phyloP scores from a whole-genome alignment of 306 rosid genomes.

The Quercus variabilis region DNA sequence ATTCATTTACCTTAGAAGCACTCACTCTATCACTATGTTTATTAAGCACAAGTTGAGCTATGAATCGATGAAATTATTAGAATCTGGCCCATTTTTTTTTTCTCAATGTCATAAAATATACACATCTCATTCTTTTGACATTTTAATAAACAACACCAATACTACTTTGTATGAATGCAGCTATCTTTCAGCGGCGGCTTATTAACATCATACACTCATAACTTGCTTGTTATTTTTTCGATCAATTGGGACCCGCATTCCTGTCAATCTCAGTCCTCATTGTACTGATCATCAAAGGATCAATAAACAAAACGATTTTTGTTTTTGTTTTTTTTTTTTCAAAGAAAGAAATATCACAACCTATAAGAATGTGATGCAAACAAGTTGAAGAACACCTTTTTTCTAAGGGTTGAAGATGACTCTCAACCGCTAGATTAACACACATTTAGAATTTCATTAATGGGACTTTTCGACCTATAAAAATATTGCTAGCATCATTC shows the following conservation, averaged over 20 bases:
- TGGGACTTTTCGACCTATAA: slow-evolving; percentile 18
- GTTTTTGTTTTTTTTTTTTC: no score
- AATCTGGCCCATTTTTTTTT: not conserved
- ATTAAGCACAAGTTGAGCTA: not conserved
- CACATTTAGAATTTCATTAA: slow-evolving; percentile 5
- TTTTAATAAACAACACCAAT: not conserved
- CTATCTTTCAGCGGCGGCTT: not conserved
- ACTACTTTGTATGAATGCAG: slow-evolving; percentile 10
- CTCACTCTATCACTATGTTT: not conserved
- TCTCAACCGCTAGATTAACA: slow-evolving; percentile 25
- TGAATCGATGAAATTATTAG: slow-evolving; percentile 2
- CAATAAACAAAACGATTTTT: not conserved
- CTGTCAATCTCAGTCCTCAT: not conserved
- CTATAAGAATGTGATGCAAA: slow-evolving; percentile 28
- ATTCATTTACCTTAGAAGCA: no score
- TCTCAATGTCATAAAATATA: not conserved
- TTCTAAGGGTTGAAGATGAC: slow-evolving; percentile 31
- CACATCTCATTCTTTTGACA: not conserved
- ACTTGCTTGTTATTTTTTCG: not conserved
- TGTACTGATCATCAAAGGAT: slow-evolving; percentile 2
- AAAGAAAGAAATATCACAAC: not conserved
- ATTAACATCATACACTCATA: slow-evolving; percentile 10
- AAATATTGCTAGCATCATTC: slow-evolving; percentile 23
- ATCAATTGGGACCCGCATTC: slow-evolving; percentile 13
- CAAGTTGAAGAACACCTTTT: not conserved